Evolutionary conservation across 495 filamentous ascomycete genomes (phyloP).

Genomic region (Echria macrotheca): DNA sequence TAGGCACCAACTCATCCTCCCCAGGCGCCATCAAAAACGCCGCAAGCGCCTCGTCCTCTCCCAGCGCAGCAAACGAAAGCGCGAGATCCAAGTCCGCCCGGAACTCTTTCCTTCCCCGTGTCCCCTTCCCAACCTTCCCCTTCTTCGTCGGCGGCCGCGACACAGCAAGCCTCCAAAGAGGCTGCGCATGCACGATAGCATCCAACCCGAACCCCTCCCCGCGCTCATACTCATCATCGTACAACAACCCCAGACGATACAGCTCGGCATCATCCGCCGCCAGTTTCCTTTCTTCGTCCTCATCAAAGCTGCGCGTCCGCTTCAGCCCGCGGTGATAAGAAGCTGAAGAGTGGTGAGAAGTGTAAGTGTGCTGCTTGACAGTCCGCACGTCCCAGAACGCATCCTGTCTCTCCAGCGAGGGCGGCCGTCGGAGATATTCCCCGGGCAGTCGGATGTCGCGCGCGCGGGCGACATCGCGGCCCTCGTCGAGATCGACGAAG

Average conservation of each 20-base stretch:
- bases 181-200: conserved; percentile 29
- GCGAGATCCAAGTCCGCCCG: conserved; percentile 6
- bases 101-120: conserved; percentile 13
- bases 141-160: conserved; percentile 26
- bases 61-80: conserved; percentile 27
- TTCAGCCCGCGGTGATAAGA: too few species aligned
- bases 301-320: not conserved
- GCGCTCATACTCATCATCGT: conserved; percentile 33
- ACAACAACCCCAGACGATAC: conserved; percentile 35
- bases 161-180: conserved; percentile 13
- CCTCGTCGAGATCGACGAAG: conserved; percentile 21
- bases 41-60: conserved; percentile 25
- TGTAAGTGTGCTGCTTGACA: too few species aligned
- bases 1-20: not conserved
- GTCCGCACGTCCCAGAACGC: conserved; percentile 34
- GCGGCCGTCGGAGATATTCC: conserved; percentile 23
- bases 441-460: conserved; percentile 20
- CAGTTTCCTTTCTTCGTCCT: not conserved
- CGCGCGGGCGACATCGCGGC: conserved; percentile 23
- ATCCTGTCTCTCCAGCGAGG: conserved; percentile 37
- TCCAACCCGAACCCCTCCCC: conserved; percentile 32
- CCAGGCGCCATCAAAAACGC: conserved; percentile 19
- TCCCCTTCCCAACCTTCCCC: conserved; percentile 5
- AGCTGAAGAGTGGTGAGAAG: too few species aligned
- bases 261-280: conserved; percentile 24